phyloP scores from a whole-genome alignment of 2,329 filamentous ascomycete genomes.

The Fusarium sp. region DNA sequence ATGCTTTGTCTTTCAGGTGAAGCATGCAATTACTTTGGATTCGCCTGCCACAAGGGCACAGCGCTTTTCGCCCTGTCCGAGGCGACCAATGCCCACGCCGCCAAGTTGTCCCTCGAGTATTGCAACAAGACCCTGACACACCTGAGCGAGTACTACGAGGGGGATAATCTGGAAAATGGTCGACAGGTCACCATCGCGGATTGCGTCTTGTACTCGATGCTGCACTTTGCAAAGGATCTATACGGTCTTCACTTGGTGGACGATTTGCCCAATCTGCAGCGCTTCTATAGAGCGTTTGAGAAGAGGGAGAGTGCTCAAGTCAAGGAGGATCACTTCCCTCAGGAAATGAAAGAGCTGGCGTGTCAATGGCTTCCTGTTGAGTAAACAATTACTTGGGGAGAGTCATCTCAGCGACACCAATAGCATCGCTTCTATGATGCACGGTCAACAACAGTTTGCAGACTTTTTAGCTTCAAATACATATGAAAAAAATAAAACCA shows the following conservation, averaged over 20 bases:
- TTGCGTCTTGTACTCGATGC: conserved; percentile 27
- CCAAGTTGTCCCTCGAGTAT: conserved; percentile 16
- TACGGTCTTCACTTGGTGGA: conserved; percentile 15
- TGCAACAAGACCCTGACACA: conserved; percentile 17
- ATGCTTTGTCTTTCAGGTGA: conserved; percentile 31
- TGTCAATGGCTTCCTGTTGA: conserved; percentile 29
- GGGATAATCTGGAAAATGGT: neutral
- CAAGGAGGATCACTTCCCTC: conserved; percentile 14
- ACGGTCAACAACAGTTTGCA: neutral
- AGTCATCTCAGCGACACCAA: neutral
- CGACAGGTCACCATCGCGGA: conserved; percentile 16
- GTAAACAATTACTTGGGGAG: neutral
- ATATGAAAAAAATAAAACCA: neutral
- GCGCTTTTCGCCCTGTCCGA: conserved; percentile 7
- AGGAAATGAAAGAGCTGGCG: conserved; percentile 11
- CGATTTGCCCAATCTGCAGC: conserved; percentile 6
- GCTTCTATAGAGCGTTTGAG: conserved; percentile 24
- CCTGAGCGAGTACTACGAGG: conserved; percentile 21
- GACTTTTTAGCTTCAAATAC: neutral
- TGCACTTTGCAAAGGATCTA: conserved; percentile 32
- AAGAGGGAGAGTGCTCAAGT: conserved; percentile 22
- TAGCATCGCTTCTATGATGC: neutral
- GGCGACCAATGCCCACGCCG: neutral
- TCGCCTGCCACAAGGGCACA: conserved; percentile 34
- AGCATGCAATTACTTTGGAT: conserved; percentile 15